Conservation (phyloP, 1,139 yeast species). For the Debaryomyces singareniensis region DNA sequence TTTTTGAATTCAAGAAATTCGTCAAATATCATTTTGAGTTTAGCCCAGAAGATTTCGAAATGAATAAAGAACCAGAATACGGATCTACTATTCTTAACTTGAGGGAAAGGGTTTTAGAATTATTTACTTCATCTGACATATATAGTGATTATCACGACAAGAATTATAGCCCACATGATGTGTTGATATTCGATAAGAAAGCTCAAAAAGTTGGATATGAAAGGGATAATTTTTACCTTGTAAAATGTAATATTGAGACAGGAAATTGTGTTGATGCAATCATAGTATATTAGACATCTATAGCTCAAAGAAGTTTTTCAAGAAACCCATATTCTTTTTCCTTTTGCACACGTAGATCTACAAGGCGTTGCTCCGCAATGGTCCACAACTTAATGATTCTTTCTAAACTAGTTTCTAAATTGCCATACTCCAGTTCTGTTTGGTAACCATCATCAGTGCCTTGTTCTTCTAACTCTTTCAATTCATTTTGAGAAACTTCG, state of each 20-base stretch:
- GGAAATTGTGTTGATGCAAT: slow-evolving; percentile 55
- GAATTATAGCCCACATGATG: slow-evolving; percentile 14
- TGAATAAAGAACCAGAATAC: slow-evolving; percentile 52
- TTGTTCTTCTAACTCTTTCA: slow-evolving; percentile 7
- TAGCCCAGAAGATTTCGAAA: slow-evolving; percentile 70
- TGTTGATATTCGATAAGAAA: slow-evolving; percentile 24
- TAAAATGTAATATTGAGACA: slow-evolving; percentile 59
- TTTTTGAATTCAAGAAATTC: slow-evolving; percentile 27
- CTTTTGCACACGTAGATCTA: slow-evolving; percentile 28
- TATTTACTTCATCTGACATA: slow-evolving; percentile 49
- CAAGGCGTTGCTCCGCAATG: slow-evolving; percentile 50
- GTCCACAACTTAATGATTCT: slow-evolving; percentile 55
- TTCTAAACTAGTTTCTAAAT: slow-evolving; percentile 45
- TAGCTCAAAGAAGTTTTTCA: slow-evolving; percentile 8
- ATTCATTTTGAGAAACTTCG: slow-evolving; percentile 5
- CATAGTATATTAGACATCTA: slow-evolving; percentile 12
- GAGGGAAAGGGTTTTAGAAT: slow-evolving; percentile 43
- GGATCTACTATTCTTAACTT: slow-evolving; percentile 66
- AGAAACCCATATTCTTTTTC: slow-evolving; percentile 19
- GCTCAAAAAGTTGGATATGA: slow-evolving; percentile 17
- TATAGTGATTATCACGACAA: slow-evolving; percentile 20
- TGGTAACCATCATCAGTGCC: slow-evolving; percentile 14
- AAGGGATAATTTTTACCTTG: slow-evolving; percentile 46
- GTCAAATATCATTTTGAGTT: slow-evolving; percentile 67
- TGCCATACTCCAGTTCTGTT: slow-evolving; percentile 18